Evolutionary conservation across 768 basidiomycete species (phyloP), one percentile per base, ranked within the genome.

Genomic region (Rhodosporidiobolus sp.): DNA sequence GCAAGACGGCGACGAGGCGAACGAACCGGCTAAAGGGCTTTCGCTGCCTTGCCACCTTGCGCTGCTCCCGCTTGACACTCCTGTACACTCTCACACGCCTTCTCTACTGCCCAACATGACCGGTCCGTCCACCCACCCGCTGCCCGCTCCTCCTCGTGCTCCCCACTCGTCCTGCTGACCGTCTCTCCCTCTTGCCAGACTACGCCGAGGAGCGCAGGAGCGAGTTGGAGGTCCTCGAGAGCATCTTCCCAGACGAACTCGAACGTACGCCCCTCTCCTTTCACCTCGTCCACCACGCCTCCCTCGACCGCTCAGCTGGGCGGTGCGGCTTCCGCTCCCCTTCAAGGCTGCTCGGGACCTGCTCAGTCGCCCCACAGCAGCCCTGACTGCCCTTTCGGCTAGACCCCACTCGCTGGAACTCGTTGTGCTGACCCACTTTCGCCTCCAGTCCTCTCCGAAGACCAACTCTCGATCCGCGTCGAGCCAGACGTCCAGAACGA

Each of bases 221-320:
- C 9, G 74, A 75, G 56, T 59, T 72, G 16, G 70, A 95, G 90
- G 93, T 96, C 35, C 86, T 97, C 76, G 93, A 95, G 83, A 89
- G 92, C 5, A 98, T 98, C 81, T 98, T 95, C 81, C 92, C 95
- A 9, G 89, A 91, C 75, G 95, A 98, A 81, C 84, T 96, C 69
- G 86, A 89, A 79, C 90, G 94, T 96, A 83, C 80, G 93, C 90
- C 75, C n/a, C n/a, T n/a, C n/a, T 77, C 78, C 76, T 78, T 30
- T 14, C 26, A 35, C 22, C 32, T 30, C 7, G 22, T 52, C 49
- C 12, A 16, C 20, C 3, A 26, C 26, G n/a, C n/a, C n/a, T n/a
- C n/a, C n/a, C 50, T 45, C 28, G 38, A 7, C 14, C 38, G 38
- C 38, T 43, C 38, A 14, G 14, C 8, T 43, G 8, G 38, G 38